Evolutionary conservation across 148 eudicot species (phyloP), one percentile per base, ranked within the genome.

Genomic region (Mesembryanthemum crystallinum): DNA sequence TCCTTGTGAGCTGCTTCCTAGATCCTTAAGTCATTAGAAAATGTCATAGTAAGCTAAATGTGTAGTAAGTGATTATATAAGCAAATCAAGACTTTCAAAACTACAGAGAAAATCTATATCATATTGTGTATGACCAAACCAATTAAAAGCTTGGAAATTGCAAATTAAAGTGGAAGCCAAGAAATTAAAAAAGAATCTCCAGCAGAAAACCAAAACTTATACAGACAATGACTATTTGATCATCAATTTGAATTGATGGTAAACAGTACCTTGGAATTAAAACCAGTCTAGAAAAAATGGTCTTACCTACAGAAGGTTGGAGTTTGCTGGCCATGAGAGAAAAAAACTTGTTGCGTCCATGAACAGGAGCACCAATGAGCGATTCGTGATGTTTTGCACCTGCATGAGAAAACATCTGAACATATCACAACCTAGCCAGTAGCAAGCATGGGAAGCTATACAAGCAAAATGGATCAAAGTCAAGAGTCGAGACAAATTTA

Each of bases 1-100:
- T 63, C 78, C 82, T 87, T 1, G 39, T 65, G 32, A 87, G 76
- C 77, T 88, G 92, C 85, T 89, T 91, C 80, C 76, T 87, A 33
- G 83, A 82, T 86, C 92, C 99, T 92, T 96, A 79, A 78, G 54
- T 55, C 49, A 29, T n/a, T 45, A 33, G 32, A 47, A 51, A 63
- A 62, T 28, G 62, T 63, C 75, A 45, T 25, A 45, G 7, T 51
- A 65, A 37, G 32, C 55, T 59, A 42, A 2, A 10, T 27, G 28
- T 25, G 58, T 42, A 57, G n/a, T 37, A 13, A 28, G 27, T 54
- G 55, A 52, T 64, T 20, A 21, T 52, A 30, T 64, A 3, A 75
- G n/a, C n/a, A n/a, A 23, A 49, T 39, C 39, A 68, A 33, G 59
- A 58, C 64, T n/a, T n/a, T n/a, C 42, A 24, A 12, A 63, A 63